Base-by-base conservation (phyloP, 129 eudicot genomes). In the Flaveria trinervia region DNA sequence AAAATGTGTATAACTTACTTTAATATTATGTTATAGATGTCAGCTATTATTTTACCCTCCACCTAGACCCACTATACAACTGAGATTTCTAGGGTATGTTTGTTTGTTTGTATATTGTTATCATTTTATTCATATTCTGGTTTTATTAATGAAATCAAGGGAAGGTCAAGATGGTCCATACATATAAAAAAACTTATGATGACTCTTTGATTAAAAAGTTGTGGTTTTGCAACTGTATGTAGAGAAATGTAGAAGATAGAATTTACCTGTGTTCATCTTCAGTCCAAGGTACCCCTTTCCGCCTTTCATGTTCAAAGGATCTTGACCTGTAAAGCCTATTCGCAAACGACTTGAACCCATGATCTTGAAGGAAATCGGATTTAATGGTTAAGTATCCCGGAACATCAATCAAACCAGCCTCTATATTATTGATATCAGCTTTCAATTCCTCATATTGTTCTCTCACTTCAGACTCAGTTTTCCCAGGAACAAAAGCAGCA, bases 211-310 rank as follows among this genome's bases (percentile, higher is more conserved):
- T 0, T 30, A 30, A 30, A 3, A 30, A 30, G 36, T 30, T 30
- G 0, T 30, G 4, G 36, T 30, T 30, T 30, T 30, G 36, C 36
- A 30, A 30, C 5, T 36, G 41, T 36, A 5, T 1, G 41, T 36
- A 5, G 41, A 36, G 41, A 36, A 36, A 36, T 7, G 7, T 36
- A 7, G 11, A 66, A 76, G 73, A 61, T 51, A 81, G 44, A 61
- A 59, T 33, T 78, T 54, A 94, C 97, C 89, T 91, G 87, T 94
- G 98, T 28, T 94, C 98, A 14, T 94, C 98, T 82, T 91, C 96
- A 16, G 98, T 94, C 98, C 98, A 94, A 2, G 98, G 97, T 14
- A 94, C 82, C 23, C 98, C 98, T 84, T 94, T 94, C 73, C 87
- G 86, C 73, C 96, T 88, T 81, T 90, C 97, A 10, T 81, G 97